Percentiles rank a stretch among this genome's conserved stretches.
phyloP scores from a whole-genome alignment of 1,139 yeast species.

The Hansenula lynferdii region DNA sequence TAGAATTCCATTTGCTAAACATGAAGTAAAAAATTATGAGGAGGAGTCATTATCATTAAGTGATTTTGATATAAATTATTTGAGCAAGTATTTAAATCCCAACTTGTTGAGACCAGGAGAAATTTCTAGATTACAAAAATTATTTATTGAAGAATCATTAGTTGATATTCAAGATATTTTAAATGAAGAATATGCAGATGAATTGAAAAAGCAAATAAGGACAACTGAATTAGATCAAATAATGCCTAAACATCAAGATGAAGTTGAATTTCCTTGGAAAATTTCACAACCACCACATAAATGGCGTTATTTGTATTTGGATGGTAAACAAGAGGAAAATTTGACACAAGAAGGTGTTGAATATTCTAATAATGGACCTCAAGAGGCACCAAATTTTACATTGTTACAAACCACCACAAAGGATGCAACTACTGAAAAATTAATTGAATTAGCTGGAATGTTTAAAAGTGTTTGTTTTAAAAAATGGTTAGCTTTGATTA shows the following conservation, averaged over 20 bases:
- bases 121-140: constrained; percentile 38
- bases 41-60: constrained; percentile 22
- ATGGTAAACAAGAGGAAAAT: constrained; percentile 45
- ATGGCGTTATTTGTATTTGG: constrained; percentile 79
- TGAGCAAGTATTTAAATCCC: constrained; percentile 52
- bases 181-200: constrained; percentile 46
- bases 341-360: constrained; percentile 27
- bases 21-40: constrained; percentile 22
- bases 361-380: constrained; percentile 36
- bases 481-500: constrained; percentile 63
- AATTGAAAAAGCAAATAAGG: constrained; percentile 45
- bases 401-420: constrained; percentile 28
- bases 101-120: constrained; percentile 42
- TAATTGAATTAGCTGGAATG: constrained; percentile 54
- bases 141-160: constrained; percentile 64
- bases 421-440: constrained; percentile 24
- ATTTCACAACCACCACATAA: constrained; percentile 93
- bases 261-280: constrained; percentile 76
- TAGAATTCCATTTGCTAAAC: constrained; percentile 26
- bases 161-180: constrained; percentile 64
- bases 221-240: constrained; percentile 47
- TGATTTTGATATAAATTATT: constrained; percentile 39
- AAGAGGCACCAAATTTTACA: constrained; percentile 51
- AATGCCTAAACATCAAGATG: constrained; percentile 56
- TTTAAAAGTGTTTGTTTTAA: constrained; percentile 58